A percentile compares a stretch with the other conserved stretches of the same genome.
These are phyloP conservation scores for Trifolium dubium DNA, from an alignment of 306 rosid species.

Conservation along the genomic window DNA sequence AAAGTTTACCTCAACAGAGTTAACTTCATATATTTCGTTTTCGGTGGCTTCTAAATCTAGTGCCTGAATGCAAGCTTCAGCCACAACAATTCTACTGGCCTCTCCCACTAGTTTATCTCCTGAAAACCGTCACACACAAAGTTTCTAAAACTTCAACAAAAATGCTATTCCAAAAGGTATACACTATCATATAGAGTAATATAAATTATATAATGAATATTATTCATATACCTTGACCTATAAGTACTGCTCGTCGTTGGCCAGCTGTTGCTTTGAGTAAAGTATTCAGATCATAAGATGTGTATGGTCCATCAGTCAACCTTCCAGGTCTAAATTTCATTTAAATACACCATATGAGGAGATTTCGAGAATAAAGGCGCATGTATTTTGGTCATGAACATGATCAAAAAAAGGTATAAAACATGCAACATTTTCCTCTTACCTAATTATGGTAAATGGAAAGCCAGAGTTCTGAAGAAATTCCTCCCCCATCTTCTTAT, in stretches of 20 bases:
- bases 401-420: neutral
- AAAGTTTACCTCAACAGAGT: slow-evolving; percentile 78
- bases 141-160: slow-evolving; percentile 19
- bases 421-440: slow-evolving; percentile 27
- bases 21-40: slow-evolving; percentile 76
- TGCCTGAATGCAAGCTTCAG: slow-evolving; percentile 95
- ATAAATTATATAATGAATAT: neutral
- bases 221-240: slow-evolving; percentile 77
- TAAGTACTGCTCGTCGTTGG: slow-evolving; percentile 77
- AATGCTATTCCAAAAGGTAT: neutral
- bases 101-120: slow-evolving; percentile 96
- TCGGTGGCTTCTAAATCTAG: slow-evolving; percentile 83
- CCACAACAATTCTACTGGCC: slow-evolving; percentile 87
- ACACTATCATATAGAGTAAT: neutral
- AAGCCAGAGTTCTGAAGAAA: slow-evolving; percentile 78
- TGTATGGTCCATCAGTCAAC: slow-evolving; percentile 98
- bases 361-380: neutral
- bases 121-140: slow-evolving; percentile 39
- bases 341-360: slow-evolving; percentile 32
- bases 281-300: slow-evolving; percentile 94
- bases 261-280: slow-evolving; percentile 96
- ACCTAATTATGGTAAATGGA: slow-evolving; percentile 96
- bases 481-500: slow-evolving; percentile 95
- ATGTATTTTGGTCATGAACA: slow-evolving; percentile 20
- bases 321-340: slow-evolving; percentile 76